Percentiles rank a stretch among this genome's conserved stretches.
Evolutionary conservation across 192 early-diverging fungal genomes (phyloP).

Genomic region (Entomortierella beljakovae): DNA sequence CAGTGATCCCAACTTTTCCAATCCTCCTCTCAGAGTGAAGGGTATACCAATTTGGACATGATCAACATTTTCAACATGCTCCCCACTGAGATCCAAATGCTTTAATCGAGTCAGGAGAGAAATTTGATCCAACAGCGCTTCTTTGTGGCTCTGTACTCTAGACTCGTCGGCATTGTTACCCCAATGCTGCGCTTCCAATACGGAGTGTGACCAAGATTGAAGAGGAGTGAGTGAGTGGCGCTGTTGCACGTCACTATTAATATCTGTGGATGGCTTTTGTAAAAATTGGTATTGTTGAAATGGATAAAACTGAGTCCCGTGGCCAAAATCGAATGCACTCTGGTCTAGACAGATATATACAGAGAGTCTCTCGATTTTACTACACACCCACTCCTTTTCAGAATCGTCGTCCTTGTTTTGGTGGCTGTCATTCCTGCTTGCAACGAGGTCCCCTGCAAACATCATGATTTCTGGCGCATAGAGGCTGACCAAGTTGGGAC

Average conservation of each 20-base stretch:
- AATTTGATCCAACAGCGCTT: conserved; percentile 20
- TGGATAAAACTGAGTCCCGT: background rate
- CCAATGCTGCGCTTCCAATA: background rate
- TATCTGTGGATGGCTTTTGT: background rate
- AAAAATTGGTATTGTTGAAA: background rate
- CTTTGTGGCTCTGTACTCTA: background rate
- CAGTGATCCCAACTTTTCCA: conserved; percentile 4
- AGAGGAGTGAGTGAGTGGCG: too few species aligned
- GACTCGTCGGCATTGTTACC: background rate
- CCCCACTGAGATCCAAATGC: conserved; percentile 33
- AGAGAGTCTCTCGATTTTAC: conserved; percentile 20
- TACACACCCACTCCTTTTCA: conserved; percentile 13
- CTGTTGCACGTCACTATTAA: too few species aligned
- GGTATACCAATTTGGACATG: conserved; percentile 32
- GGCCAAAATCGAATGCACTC: background rate
- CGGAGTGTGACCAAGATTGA: too few species aligned
- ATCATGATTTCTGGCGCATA: conserved; percentile 33
- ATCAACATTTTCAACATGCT: conserved; percentile 24
- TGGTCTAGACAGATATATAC: conserved; percentile 21
- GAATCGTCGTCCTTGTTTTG: background rate
- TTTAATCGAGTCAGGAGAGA: conserved; percentile 9
- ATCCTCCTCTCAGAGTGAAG: conserved; percentile 10
- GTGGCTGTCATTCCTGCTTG: background rate
- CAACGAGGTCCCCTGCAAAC: conserved; percentile 28
- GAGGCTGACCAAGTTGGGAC: conserved; percentile 27